Conservation (phyloP, 352 stramenopile genomes). For the Hyaloperonospora arabidopsidis region DNA sequence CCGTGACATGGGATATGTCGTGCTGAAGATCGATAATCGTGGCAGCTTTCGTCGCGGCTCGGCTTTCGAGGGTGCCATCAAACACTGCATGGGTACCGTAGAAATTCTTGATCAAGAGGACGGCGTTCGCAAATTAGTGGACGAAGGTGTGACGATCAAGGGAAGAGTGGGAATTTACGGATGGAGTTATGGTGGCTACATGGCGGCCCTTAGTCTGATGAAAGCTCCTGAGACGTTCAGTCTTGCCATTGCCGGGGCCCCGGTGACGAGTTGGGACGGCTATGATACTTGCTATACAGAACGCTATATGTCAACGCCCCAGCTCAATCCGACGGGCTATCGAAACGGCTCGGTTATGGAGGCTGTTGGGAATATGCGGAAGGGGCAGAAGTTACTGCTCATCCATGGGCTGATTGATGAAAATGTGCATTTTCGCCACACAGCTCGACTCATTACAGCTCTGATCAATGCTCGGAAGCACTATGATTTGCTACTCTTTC, state of each 20-base stretch:
- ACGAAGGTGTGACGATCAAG: constrained; percentile 83
- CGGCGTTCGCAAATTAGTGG: constrained; percentile 69
- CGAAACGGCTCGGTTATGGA: constrained; percentile 87
- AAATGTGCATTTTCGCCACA: constrained; percentile 98
- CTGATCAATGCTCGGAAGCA: constrained; percentile 91
- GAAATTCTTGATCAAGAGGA: constrained; percentile 85
- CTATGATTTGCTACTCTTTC: constrained; percentile 96
- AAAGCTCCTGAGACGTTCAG: constrained; percentile 94
- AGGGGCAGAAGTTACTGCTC: constrained; percentile 87
- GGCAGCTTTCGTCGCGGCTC: constrained; percentile 88
- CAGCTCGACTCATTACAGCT: constrained; percentile 92
- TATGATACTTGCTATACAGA: constrained; percentile 99
- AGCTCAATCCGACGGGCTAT: constrained; percentile 90
- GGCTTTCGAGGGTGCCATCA: constrained; percentile 91
- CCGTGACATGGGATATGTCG: constrained; percentile 89
- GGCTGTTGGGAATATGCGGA: constrained; percentile 87
- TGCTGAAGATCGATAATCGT: constrained; percentile 96
- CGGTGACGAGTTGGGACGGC: constrained; percentile 95
- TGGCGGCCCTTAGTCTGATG: constrained; percentile 94
- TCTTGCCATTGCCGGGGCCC: constrained; percentile 91
- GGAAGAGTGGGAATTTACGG: constrained; percentile 92
- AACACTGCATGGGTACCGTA: constrained; percentile 87
- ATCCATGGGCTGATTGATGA: constrained; percentile 97
- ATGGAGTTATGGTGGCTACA: constrained; percentile 98
- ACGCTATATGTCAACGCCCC: constrained; percentile 93